A percentile compares a stretch with the other conserved stretches of the same genome.
phyloP scores from a whole-genome alignment of 768 basidiomycete genomes.

The Chalciporus sphaerocephalus region DNA sequence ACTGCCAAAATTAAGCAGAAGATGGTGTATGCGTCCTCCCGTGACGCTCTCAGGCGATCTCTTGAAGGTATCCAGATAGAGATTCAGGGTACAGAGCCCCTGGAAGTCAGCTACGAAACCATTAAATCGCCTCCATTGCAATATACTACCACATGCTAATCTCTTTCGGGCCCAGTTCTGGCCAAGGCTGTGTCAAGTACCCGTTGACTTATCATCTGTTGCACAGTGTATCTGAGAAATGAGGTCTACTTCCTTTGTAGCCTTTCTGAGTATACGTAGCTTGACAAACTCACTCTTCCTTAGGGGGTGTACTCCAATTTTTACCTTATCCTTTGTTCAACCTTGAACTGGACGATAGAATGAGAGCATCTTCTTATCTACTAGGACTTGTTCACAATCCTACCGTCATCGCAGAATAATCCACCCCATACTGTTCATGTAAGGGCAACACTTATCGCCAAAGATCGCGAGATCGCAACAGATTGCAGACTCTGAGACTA shows the following conservation, averaged over 20 bases:
- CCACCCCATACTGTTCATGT: not conserved
- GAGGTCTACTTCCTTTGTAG: not conserved
- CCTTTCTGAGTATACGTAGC: not conserved
- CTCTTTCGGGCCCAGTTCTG: conserved; percentile 9
- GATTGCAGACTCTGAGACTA: not conserved
- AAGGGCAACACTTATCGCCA: not conserved
- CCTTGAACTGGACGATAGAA: not conserved
- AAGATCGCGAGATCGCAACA: not conserved
- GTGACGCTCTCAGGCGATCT: conserved; percentile 66
- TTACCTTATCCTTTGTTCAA: not conserved
- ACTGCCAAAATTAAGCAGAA: conserved; percentile 80
- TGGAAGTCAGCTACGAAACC: conserved; percentile 66
- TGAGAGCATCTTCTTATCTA: not conserved
- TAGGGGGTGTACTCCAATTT: not conserved
- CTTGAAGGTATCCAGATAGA: conserved; percentile 77
- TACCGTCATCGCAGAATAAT: too few species aligned
- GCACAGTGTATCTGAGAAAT: not conserved
- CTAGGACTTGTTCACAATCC: too few species aligned
- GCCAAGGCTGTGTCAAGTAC: conserved; percentile 15
- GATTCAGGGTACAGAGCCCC: conserved; percentile 78
- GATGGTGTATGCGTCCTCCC: conserved; percentile 91
- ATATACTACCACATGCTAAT: conserved; percentile 5
- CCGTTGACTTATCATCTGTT: conserved; percentile 9
- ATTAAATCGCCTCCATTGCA: conserved; percentile 43
- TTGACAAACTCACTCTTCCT: not conserved